phyloP scores from a whole-genome alignment of 2,329 filamentous ascomycete species.

The Scedosporium aurantiacum region DNA sequence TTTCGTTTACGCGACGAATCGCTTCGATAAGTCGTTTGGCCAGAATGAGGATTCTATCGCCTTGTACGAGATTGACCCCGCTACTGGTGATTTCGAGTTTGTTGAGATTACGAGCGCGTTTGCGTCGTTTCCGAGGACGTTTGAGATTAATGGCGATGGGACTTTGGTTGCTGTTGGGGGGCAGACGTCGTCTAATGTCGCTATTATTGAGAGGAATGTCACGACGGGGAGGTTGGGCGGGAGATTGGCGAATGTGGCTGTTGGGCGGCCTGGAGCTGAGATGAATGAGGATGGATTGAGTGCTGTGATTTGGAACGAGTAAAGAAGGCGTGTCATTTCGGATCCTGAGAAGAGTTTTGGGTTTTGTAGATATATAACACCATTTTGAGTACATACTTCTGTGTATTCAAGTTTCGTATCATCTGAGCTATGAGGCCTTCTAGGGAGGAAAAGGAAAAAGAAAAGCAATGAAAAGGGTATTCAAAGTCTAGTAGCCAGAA shows the following conservation, averaged over 20 bases:
- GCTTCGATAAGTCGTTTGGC: slow-evolving; percentile 48
- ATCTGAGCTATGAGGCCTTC: neutral
- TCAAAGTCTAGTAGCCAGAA: neutral
- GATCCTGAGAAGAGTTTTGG: too few relatives aligned
- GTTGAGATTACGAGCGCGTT: slow-evolving; percentile 44
- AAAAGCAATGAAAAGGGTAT: neutral
- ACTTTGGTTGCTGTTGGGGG: slow-evolving; percentile 51
- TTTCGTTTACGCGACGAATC: slow-evolving; percentile 51
- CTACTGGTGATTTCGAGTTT: slow-evolving; percentile 38
- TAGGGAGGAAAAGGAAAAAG: neutral
- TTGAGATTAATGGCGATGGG: slow-evolving; percentile 48
- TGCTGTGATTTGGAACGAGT: slow-evolving; percentile 37
- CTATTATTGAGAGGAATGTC: slow-evolving; percentile 43
- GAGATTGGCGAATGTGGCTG: slow-evolving; percentile 27
- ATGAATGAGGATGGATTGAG: slow-evolving; percentile 37
- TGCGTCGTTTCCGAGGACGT: slow-evolving; percentile 50
- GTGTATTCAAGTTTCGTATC: neutral
- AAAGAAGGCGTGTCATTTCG: too few relatives aligned
- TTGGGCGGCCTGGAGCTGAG: slow-evolving; percentile 27
- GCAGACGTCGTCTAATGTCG: slow-evolving; percentile 48
- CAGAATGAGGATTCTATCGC: slow-evolving; percentile 42
- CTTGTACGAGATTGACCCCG: slow-evolving; percentile 34
- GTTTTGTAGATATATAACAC: neutral
- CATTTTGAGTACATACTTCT: neutral
- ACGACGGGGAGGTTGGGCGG: slow-evolving; percentile 43